These are phyloP conservation scores for Polytrichum commune DNA, from an alignment of 225 moss, liverwort and hornwort species.

Conservation along the genomic window DNA sequence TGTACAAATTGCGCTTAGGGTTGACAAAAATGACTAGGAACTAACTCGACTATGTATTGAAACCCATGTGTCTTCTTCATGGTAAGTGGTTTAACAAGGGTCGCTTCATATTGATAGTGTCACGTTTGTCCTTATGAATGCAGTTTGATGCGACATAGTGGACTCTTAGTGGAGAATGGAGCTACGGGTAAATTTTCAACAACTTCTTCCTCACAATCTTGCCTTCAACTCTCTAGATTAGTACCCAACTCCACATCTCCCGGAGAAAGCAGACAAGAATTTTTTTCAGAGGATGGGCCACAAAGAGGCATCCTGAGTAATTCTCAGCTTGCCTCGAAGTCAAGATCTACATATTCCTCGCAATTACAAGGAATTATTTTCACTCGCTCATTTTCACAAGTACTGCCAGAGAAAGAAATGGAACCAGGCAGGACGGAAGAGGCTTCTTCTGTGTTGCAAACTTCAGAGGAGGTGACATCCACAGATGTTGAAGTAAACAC, in stretches of 20 bases:
- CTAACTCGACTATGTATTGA: no score
- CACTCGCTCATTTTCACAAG: constrained; percentile 9
- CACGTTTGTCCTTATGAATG: neutral
- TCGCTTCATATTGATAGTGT: neutral
- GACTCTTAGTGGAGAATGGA: neutral
- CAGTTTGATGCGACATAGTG: neutral
- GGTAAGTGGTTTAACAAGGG: no score
- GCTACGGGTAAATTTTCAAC: neutral
- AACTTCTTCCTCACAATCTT: neutral
- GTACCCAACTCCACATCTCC: neutral
- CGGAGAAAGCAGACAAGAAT: neutral
- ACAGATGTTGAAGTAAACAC: neutral
- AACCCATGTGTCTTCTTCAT: no score
- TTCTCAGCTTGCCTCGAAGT: neutral
- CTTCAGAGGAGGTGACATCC: neutral
- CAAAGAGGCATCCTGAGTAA: neutral
- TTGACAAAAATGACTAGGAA: no score
- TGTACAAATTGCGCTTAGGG: no score
- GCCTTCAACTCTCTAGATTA: neutral
- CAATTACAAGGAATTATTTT: no score
- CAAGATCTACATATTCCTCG: neutral
- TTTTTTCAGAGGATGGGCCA: neutral
- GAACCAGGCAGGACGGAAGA: constrained; percentile 1
- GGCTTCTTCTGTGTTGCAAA: neutral
- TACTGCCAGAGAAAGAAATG: constrained; percentile 1